phyloP scores from a whole-genome alignment of 2,329 filamentous ascomycete species.

The Aspergillus sp. region DNA sequence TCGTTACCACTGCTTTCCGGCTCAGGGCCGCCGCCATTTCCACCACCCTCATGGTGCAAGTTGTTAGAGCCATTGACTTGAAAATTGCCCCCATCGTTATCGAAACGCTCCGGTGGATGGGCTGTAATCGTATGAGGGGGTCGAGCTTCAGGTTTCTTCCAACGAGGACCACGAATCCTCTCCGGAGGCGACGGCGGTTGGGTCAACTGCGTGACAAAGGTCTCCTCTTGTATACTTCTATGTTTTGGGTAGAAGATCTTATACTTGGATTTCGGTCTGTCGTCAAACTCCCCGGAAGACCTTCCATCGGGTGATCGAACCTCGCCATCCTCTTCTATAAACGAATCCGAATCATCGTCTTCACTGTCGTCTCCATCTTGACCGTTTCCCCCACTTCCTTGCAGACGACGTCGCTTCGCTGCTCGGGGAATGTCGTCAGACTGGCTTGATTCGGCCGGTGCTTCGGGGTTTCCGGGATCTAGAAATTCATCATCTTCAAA shows the following conservation, averaged over 20 bases:
- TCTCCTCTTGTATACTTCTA: conserved; percentile 32
- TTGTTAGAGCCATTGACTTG: no score
- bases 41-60: neutral
- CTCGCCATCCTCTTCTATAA: conserved; percentile 12
- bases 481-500: conserved; percentile 25
- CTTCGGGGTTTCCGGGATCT: conserved; percentile 15
- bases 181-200: conserved; percentile 44
- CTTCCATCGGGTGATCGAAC: neutral
- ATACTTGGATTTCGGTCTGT: conserved; percentile 24
- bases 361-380: conserved; percentile 12
- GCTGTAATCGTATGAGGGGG: conserved; percentile 7
- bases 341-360: conserved; percentile 12
- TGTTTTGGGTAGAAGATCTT: conserved; percentile 37
- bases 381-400: conserved; percentile 7
- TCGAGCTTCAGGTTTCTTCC: conserved; percentile 37
- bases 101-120: neutral
- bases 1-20: conserved; percentile 3
- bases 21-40: neutral
- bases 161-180: conserved; percentile 44
- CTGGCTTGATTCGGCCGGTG: conserved; percentile 1
- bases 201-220: conserved; percentile 42
- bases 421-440: conserved; percentile 17
- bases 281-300: conserved; percentile 1
- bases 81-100: no score
- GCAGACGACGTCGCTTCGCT: conserved; percentile 28